Evolutionary conservation across 2,329 filamentous ascomycete genomes (phyloP).

Genomic region (Pestalotiopsis sp.): DNA sequence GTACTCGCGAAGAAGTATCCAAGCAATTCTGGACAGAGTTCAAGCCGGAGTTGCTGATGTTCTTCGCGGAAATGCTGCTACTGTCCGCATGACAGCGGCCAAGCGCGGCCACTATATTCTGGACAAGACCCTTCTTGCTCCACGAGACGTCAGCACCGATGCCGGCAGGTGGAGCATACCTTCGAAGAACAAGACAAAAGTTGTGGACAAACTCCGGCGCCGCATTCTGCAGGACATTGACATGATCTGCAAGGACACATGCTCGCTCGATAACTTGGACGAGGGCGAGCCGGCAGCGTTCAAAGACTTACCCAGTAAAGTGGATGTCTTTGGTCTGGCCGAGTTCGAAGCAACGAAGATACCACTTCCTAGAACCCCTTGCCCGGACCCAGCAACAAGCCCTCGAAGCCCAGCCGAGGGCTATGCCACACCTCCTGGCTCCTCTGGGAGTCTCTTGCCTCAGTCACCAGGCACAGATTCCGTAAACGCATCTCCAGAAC

Average conservation of each 20-base stretch:
- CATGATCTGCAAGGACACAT: slow-evolving; percentile 54
- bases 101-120: slow-evolving; percentile 57
- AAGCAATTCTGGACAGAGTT: slow-evolving; percentile 53
- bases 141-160: slow-evolving; percentile 25
- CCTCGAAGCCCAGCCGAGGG: not conserved
- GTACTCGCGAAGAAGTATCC: slow-evolving; percentile 46
- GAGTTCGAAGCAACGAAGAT: not conserved
- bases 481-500: not conserved
- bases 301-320: slow-evolving; percentile 1
- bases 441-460: not conserved
- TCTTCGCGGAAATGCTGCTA: slow-evolving; percentile 47
- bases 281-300: slow-evolving; percentile 15
- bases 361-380: not conserved
- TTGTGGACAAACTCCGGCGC: slow-evolving; percentile 44
- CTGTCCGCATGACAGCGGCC: slow-evolving; percentile 49
- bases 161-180: slow-evolving; percentile 30
- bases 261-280: slow-evolving; percentile 41
- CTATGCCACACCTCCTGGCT: not conserved
- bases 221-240: slow-evolving; percentile 51
- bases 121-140: slow-evolving; percentile 48
- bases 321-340: not conserved
- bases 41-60: slow-evolving; percentile 53
- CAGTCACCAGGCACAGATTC: not conserved
- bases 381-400: not conserved
- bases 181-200: slow-evolving; percentile 38